Conservation (phyloP, 2,329 filamentous ascomycete genomes). For the Neonectria faginata region DNA sequence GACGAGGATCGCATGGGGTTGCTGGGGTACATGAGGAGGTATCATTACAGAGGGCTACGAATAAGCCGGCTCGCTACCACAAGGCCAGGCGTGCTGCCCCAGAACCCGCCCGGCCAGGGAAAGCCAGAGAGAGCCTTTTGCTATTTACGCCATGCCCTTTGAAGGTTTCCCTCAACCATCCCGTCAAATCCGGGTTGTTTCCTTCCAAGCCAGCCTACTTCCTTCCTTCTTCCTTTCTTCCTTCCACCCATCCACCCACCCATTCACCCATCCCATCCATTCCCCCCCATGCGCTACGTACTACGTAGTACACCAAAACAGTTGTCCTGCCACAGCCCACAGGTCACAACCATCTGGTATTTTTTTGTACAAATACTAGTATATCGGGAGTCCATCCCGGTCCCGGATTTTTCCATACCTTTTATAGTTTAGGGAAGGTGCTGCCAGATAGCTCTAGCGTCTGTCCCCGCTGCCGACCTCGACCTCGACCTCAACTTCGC, state of each 20-base stretch:
- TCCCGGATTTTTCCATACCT: constrained; percentile 11
- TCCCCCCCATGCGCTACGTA: constrained; percentile 8
- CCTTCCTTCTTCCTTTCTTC: neutral
- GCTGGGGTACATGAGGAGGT: constrained; percentile 21
- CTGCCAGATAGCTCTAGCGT: constrained; percentile 24
- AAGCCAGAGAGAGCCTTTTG: neutral
- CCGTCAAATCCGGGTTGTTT: neutral
- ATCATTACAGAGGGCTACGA: neutral
- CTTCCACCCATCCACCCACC: neutral
- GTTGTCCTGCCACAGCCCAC: constrained; percentile 10
- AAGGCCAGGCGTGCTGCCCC: constrained; percentile 2
- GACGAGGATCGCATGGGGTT: constrained; percentile 25
- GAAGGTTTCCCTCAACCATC: neutral
- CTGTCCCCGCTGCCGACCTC: constrained; percentile 22
- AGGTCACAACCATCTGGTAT: neutral
- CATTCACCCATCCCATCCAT: constrained; percentile 5
- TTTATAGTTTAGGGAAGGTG: constrained; percentile 20
- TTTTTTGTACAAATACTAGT: constrained; percentile 6
- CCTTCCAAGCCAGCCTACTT: neutral
- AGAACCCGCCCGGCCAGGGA: neutral
- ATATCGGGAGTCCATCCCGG: constrained; percentile 17
- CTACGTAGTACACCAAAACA: neutral
- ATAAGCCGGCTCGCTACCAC: constrained; percentile 6
- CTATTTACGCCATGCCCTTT: neutral
- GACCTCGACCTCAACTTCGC: constrained; percentile 17